Conservation (phyloP, 2,329 filamentous ascomycete species). For the Exophiala oligosperma region DNA sequence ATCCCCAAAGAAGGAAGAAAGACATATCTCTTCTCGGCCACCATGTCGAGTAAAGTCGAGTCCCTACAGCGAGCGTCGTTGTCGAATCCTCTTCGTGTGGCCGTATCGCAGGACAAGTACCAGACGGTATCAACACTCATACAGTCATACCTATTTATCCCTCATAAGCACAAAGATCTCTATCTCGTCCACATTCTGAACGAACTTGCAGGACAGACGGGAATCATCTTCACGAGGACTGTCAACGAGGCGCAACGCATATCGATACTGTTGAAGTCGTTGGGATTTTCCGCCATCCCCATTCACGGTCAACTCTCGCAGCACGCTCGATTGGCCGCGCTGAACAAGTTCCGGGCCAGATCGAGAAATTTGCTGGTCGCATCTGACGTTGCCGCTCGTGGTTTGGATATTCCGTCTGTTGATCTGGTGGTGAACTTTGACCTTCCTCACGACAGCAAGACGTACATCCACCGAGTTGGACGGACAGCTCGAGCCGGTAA, state of each 20-base stretch:
- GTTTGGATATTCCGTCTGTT: conserved; percentile 86
- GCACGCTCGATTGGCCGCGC: conserved; percentile 77
- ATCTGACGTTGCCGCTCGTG: conserved; percentile 86
- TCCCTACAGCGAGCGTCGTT: conserved; percentile 86
- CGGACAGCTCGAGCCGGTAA: conserved; percentile 85
- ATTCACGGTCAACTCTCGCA: conserved; percentile 91
- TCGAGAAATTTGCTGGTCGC: conserved; percentile 85
- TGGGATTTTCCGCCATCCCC: conserved; percentile 89
- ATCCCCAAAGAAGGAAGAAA: conserved; percentile 71
- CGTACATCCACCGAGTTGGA: conserved; percentile 85
- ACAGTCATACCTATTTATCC: conserved; percentile 84
- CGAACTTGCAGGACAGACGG: conserved; percentile 80
- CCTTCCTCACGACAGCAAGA: conserved; percentile 80
- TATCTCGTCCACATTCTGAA: conserved; percentile 86
- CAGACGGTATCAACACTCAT: conserved; percentile 88
- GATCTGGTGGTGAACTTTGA: conserved; percentile 85
- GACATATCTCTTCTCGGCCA: conserved; percentile 91
- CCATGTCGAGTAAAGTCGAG: conserved; percentile 91
- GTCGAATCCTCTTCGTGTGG: conserved; percentile 78
- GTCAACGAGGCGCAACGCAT: conserved; percentile 88
- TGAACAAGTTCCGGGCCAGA: conserved; percentile 84
- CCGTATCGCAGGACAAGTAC: conserved; percentile 79
- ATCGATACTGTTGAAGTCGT: conserved; percentile 75
- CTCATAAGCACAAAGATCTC: conserved; percentile 82
- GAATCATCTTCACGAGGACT: conserved; percentile 88